Evolutionary conservation across 1,284 basidiomycete genomes (phyloP).

Genomic region (Agaricales sp.): DNA sequence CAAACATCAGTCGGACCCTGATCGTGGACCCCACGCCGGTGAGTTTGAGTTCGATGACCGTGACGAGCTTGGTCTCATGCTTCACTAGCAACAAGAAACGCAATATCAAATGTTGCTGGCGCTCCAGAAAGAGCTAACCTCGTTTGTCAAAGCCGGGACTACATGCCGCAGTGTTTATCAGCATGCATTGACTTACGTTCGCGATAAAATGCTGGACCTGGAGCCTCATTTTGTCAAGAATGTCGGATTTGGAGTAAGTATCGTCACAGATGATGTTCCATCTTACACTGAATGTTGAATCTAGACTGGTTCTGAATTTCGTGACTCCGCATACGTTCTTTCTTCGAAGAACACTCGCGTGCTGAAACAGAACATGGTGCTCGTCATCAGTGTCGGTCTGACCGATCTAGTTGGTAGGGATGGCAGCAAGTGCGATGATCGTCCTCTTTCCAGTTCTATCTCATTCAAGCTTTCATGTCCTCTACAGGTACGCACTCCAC

Average conservation of each 20-base stretch:
- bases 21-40: conserved; percentile 91
- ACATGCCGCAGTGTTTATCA: conserved; percentile 75
- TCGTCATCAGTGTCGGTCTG: conserved; percentile 82
- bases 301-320: conserved; percentile 90
- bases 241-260: conserved; percentile 77
- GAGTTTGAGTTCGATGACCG: conserved; percentile 13
- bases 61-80: conserved; percentile 5
- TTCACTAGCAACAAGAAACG: conserved; percentile 73
- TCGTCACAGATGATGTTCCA: neutral
- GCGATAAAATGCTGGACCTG: conserved; percentile 71
- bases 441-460: conserved; percentile 3
- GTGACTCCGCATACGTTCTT: conserved; percentile 81
- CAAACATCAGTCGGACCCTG: conserved; percentile 88
- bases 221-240: conserved; percentile 85
- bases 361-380: conserved; percentile 75
- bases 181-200: conserved; percentile 64
- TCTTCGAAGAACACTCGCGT: conserved; percentile 70
- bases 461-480: conserved; percentile 4
- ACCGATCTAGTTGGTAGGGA: conserved; percentile 69
- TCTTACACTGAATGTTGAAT: conserved; percentile 9
- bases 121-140: conserved; percentile 71
- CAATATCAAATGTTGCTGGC: conserved; percentile 75
- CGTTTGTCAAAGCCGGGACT: conserved; percentile 76
- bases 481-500: conserved; percentile 74
- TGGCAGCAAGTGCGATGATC: conserved; percentile 57